Conservation (phyloP, 768 basidiomycete species). For the Suillus discolor region DNA sequence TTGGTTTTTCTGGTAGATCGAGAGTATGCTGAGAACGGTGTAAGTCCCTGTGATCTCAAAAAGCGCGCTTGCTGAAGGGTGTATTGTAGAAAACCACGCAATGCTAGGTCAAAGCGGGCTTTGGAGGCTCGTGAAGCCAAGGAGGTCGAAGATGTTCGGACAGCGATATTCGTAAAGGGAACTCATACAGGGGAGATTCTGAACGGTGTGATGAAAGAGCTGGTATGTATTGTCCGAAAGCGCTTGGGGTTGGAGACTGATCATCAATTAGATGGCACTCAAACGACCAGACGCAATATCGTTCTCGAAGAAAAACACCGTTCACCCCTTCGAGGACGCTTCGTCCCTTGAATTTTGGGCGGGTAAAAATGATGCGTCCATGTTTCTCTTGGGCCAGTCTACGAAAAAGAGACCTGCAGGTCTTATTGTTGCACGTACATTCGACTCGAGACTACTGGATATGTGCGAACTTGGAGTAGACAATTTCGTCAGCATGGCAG, state of each 20-base stretch:
- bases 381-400: conserved; percentile 89
- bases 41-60: conserved; percentile 16
- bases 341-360: conserved; percentile 91
- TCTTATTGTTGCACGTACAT: conserved; percentile 84
- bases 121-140: conserved; percentile 87
- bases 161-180: conserved; percentile 88
- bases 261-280: conserved; percentile 72
- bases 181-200: conserved; percentile 84
- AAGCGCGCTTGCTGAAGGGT: neutral
- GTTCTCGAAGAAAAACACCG: conserved; percentile 91
- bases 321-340: conserved; percentile 88
- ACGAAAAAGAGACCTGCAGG: conserved; percentile 94
- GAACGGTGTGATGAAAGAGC: conserved; percentile 81
- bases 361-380: conserved; percentile 88
- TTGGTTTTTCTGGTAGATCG: neutral
- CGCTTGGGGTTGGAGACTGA: neutral
- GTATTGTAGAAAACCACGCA: conserved; percentile 79
- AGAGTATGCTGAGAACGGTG: conserved; percentile 32
- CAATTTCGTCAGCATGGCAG: conserved; percentile 72
- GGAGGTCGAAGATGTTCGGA: conserved; percentile 85
- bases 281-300: conserved; percentile 90
- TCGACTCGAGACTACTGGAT: conserved; percentile 82
- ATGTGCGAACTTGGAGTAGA: conserved; percentile 96
- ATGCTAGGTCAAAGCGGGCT: conserved; percentile 92
- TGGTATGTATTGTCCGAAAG: conserved; percentile 51